Evolutionary conservation across 2,329 filamentous ascomycete genomes (phyloP).

Genomic region (Parastagonospora nodorum): DNA sequence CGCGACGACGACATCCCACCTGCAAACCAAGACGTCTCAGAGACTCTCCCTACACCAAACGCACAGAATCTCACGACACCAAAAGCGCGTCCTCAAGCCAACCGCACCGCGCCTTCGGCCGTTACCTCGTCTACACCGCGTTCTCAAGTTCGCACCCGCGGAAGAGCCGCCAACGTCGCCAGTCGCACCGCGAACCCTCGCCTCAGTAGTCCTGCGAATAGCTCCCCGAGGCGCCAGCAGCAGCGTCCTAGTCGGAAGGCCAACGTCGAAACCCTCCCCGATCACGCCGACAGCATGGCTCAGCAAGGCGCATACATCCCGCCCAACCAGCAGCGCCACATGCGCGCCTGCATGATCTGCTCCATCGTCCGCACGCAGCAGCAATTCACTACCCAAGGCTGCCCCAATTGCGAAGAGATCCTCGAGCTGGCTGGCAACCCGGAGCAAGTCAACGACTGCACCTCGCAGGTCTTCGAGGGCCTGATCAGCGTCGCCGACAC

Average conservation of each 20-base stretch:
- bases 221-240: not conserved
- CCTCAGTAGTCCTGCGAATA: not conserved
- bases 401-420: constrained; percentile 95
- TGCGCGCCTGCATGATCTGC: constrained; percentile 99
- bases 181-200: not conserved
- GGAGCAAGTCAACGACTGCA: constrained; percentile 89
- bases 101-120: too few species aligned
- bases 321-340: constrained; percentile 77
- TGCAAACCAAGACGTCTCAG: not conserved
- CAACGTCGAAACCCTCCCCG: not conserved
- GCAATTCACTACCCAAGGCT: constrained; percentile 84
- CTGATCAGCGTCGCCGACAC: constrained; percentile 85
- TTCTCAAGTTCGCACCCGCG: too few species aligned
- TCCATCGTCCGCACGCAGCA: constrained; percentile 85
- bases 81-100: not conserved
- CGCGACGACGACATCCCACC: not conserved
- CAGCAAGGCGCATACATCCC: constrained; percentile 67
- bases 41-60: not conserved
- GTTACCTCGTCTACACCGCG: not conserved
- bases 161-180: not conserved
- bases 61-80: constrained; percentile 1
- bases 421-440: constrained; percentile 78
- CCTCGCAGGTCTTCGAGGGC: constrained; percentile 94
- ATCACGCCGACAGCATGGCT: constrained; percentile 32
- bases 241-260: not conserved